A percentile compares a stretch with the other conserved stretches of the same genome.
These are phyloP conservation scores for Salvia splendens DNA, from an alignment of 257 asterid genomes.

Conservation along the genomic window DNA sequence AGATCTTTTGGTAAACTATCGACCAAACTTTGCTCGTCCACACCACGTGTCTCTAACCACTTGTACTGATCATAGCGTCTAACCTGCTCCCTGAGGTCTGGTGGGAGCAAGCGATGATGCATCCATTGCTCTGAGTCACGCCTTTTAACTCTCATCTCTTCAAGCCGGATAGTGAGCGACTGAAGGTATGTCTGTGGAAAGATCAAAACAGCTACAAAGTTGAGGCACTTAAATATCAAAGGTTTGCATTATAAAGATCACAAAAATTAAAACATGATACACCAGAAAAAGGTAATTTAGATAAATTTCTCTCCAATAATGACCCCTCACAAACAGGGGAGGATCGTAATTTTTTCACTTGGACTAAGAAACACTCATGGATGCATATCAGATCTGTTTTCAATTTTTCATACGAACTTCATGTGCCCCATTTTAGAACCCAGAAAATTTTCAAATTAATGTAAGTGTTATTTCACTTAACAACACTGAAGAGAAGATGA, in stretches of 20 bases:
- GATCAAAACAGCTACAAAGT: slow-evolving; percentile 23
- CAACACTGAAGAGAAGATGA: not conserved
- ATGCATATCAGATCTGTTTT: not conserved
- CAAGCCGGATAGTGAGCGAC: slow-evolving; percentile 94
- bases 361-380: not conserved
- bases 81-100: slow-evolving; percentile 86
- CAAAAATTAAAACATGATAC: not conserved
- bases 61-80: slow-evolving; percentile 97
- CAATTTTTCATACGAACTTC: too few relatives aligned
- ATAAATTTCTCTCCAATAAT: too few relatives aligned
- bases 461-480: not conserved
- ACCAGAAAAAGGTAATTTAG: not conserved
- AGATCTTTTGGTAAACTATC: slow-evolving; percentile 95
- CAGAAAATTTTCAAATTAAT: not conserved
- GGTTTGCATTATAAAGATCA: slow-evolving; percentile 7
- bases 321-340: too few relatives aligned
- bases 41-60: slow-evolving; percentile 99
- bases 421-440: slow-evolving; percentile 1
- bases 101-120: slow-evolving; percentile 98
- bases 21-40: slow-evolving; percentile 86
- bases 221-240: slow-evolving; percentile 22
- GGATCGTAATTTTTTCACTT: not conserved
- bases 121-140: slow-evolving; percentile 99
- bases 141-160: slow-evolving; percentile 98
- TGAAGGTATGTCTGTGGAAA: slow-evolving; percentile 88